Conservation (phyloP, 2,329 filamentous ascomycete species). For the Teratosphaeriaceae sp. region DNA sequence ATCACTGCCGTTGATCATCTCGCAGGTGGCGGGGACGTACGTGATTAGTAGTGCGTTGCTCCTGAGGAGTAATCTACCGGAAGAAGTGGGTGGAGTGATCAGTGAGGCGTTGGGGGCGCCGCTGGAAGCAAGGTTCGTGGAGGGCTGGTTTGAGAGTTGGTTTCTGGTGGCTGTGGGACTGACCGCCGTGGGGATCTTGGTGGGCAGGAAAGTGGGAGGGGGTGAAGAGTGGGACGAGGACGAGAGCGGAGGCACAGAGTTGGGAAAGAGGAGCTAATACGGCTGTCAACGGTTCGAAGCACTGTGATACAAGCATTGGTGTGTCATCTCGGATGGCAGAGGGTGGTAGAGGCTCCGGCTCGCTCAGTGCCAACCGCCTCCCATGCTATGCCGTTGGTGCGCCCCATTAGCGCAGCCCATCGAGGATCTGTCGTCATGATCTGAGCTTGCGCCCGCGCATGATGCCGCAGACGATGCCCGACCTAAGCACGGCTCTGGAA, state of each 20-base stretch:
- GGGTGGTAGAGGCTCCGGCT: too few relatives aligned
- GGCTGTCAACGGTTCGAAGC: not conserved
- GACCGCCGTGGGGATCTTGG: slow-evolving; percentile 66
- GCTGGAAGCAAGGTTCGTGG: slow-evolving; percentile 65
- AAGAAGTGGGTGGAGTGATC: slow-evolving; percentile 69
- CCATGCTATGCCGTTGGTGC: too few relatives aligned
- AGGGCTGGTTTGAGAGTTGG: slow-evolving; percentile 84
- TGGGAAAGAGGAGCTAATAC: slow-evolving; percentile 3
- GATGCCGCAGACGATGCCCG: too few relatives aligned
- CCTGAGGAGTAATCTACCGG: slow-evolving; percentile 69
- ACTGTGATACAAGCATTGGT: too few relatives aligned
- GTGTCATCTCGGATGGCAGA: too few relatives aligned
- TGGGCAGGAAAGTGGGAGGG: slow-evolving; percentile 56
- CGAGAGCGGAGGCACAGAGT: not conserved
- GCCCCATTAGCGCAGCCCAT: too few relatives aligned
- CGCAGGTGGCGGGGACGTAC: slow-evolving; percentile 76
- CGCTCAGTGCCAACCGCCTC: too few relatives aligned
- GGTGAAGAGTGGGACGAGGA: slow-evolving; percentile 38
- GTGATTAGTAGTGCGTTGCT: slow-evolving; percentile 75
- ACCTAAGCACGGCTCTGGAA: too few relatives aligned
- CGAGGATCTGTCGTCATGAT: too few relatives aligned
- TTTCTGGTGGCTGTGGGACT: slow-evolving; percentile 63
- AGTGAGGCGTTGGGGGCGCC: slow-evolving; percentile 71
- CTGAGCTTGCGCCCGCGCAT: too few relatives aligned
- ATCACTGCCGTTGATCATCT: slow-evolving; percentile 71